Conservation (phyloP, 768 basidiomycete species). For the Obba rivulosa region DNA sequence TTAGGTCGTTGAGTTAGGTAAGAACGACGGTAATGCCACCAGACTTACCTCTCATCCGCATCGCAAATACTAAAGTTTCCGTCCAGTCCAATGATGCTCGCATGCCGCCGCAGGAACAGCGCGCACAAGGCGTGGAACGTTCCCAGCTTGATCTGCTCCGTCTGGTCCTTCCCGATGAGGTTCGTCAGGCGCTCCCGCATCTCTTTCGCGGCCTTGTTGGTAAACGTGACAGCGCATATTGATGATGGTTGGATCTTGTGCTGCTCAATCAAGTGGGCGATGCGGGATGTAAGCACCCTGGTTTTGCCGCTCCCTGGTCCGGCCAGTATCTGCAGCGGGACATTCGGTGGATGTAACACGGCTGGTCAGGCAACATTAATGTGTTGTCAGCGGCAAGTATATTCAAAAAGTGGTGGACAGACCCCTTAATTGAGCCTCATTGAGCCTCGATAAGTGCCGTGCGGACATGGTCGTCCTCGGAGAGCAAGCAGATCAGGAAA, state of each 20-base stretch:
- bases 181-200: conserved; percentile 68
- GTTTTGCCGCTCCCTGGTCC: conserved; percentile 79
- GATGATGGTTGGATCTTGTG: conserved; percentile 46
- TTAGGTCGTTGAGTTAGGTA: too few relatives aligned
- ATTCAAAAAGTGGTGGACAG: not conserved
- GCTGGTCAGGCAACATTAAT: conserved; percentile 36
- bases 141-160: conserved; percentile 56
- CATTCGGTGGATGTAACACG: conserved; percentile 54
- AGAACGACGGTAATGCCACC: conserved; percentile 10
- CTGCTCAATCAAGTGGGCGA: conserved; percentile 57
- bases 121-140: conserved; percentile 80
- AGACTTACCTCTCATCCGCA: conserved; percentile 76
- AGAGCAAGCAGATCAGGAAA: conserved; percentile 4
- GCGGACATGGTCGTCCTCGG: conserved; percentile 5
- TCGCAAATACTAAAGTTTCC: conserved; percentile 82
- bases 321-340: conserved; percentile 75
- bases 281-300: conserved; percentile 63
- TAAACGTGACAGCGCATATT: conserved; percentile 82
- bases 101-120: conserved; percentile 63
- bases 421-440: conserved; percentile 36
- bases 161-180: conserved; percentile 58
- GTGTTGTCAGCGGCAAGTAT: not conserved
- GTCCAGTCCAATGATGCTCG: conserved; percentile 48
- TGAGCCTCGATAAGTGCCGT: conserved; percentile 8
- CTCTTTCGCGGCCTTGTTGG: conserved; percentile 87